phyloP scores from a whole-genome alignment of 768 basidiomycete genomes.

The Calocybe cyanea region DNA sequence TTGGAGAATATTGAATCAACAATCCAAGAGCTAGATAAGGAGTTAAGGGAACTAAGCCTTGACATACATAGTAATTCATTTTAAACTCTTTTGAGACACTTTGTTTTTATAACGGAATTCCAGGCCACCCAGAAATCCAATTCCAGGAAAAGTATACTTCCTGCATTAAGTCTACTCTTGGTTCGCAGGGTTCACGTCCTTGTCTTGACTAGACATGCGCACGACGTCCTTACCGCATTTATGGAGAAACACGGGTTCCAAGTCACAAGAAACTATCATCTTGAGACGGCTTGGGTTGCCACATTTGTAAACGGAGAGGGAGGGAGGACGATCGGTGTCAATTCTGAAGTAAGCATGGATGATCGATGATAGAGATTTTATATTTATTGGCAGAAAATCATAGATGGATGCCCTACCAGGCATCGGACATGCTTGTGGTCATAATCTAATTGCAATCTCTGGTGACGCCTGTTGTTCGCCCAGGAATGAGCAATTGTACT shows the following conservation, averaged over 20 bases:
- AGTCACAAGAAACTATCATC: conserved; percentile 54
- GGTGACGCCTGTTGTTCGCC: conserved; percentile 17
- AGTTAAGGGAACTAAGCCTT: conserved; percentile 58
- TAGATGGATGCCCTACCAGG: conserved; percentile 63
- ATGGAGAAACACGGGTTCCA: conserved; percentile 64
- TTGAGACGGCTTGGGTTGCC: conserved; percentile 77
- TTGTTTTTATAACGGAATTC: background rate
- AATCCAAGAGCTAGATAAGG: conserved; percentile 48
- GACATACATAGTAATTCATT: conserved; percentile 61
- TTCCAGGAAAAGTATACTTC: conserved; percentile 60
- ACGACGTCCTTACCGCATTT: conserved; percentile 66
- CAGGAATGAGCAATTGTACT: background rate
- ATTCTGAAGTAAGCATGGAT: conserved; percentile 60
- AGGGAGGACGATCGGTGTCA: conserved; percentile 70
- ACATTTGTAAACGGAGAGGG: conserved; percentile 61
- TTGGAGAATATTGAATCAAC: conserved; percentile 56
- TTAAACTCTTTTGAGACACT: background rate
- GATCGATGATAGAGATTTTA: background rate
- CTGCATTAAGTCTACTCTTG: too few relatives aligned
- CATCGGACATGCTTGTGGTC: conserved; percentile 74
- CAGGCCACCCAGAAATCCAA: conserved; percentile 67
- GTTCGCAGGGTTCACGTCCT: background rate
- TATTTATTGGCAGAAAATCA: background rate
- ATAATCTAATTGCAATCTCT: conserved; percentile 79
- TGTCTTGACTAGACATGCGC: conserved; percentile 52